Conservation (phyloP, 148 eudicot genomes). For the Persicaria maculosa region DNA sequence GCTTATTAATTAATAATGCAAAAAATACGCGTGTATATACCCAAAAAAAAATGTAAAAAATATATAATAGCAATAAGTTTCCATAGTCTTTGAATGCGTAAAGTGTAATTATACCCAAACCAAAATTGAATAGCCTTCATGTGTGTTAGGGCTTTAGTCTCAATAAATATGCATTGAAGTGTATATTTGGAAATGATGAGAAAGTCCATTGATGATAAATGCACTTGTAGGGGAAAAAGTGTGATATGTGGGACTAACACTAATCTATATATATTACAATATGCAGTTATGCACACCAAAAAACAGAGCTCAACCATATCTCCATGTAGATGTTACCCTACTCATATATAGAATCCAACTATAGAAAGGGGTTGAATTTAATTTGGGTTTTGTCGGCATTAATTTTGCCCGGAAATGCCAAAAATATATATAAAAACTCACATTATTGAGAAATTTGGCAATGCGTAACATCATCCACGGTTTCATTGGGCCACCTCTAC, state of each 20-base stretch:
- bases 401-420: slow-evolving; percentile 2
- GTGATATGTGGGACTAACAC: slow-evolving; percentile 6
- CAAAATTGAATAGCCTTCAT: neutral
- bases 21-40: too few species aligned
- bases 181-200: neutral
- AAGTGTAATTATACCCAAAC: too few species aligned
- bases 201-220: neutral
- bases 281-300: neutral
- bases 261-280: slow-evolving; percentile 1
- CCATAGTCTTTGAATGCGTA: too few species aligned
- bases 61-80: too few species aligned
- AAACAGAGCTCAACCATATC: neutral
- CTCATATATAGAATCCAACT: neutral
- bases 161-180: too few species aligned
- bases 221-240: neutral
- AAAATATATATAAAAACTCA: neutral
- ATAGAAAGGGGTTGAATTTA: neutral
- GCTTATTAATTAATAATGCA: too few species aligned
- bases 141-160: neutral
- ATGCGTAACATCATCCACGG: neutral
- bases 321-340: neutral
- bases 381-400: slow-evolving; percentile 6
- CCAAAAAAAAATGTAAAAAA: too few species aligned
- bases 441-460: neutral
- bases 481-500: neutral